Evolutionary conservation across 176 grass and related monocot genomes (phyloP).

Genomic region (Neostapfia colusana): DNA sequence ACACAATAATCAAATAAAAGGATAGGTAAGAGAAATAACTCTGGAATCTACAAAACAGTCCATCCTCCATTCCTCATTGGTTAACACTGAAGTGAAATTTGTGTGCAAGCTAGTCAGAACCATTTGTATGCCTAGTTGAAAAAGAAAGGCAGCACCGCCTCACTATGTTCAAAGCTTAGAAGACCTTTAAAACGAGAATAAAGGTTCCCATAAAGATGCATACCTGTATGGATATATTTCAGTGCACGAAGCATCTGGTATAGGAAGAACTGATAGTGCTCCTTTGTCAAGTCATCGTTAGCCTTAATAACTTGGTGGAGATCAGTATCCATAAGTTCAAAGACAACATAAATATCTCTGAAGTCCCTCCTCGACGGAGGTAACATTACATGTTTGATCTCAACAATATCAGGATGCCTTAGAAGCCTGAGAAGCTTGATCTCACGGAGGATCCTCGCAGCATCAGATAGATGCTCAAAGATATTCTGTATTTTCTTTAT

Average conservation of each 20-base stretch:
- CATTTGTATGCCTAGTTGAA: neutral
- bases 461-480: conserved; percentile 84
- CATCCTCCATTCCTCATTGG: neutral
- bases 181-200: neutral
- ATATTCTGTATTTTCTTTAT: conserved; percentile 95
- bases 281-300: conserved; percentile 91
- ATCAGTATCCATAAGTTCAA: conserved; percentile 93
- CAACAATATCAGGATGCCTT: conserved; percentile 87
- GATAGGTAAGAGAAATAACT: neutral
- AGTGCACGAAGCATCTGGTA: conserved; percentile 93
- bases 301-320: conserved; percentile 99
- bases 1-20: neutral
- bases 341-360: conserved; percentile 90
- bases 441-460: conserved; percentile 87
- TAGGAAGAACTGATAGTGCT: conserved; percentile 92
- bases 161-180: conserved; percentile 1
- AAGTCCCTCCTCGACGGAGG: conserved; percentile 83
- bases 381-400: conserved; percentile 95
- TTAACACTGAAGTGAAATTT: conserved; percentile 21
- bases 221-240: conserved; percentile 97
- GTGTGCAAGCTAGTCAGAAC: conserved; percentile 10
- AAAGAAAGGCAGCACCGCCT: neutral
- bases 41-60: conserved; percentile 4
- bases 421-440: conserved; percentile 88
- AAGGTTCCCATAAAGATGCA: neutral